These are phyloP conservation scores for Juglanconis oblonga DNA, from an alignment of 2,329 filamentous ascomycete species.

Conservation along the genomic window DNA sequence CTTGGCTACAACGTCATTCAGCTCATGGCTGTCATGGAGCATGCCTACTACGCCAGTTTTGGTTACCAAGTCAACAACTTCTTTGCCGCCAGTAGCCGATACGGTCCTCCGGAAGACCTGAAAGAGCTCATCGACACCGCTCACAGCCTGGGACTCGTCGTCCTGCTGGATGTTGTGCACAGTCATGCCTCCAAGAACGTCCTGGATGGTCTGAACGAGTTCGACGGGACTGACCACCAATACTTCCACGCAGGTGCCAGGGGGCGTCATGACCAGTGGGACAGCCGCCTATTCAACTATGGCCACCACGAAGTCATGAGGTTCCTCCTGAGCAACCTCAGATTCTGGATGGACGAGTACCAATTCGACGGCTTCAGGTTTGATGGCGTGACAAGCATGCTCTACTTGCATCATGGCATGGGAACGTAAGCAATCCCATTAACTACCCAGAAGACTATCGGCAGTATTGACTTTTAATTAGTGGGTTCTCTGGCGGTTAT, in stretches of 20 bases:
- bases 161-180: constrained; percentile 93
- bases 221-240: constrained; percentile 89
- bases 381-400: constrained; percentile 97
- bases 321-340: constrained; percentile 92
- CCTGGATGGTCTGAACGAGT: constrained; percentile 89
- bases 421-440: constrained; percentile 67
- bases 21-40: constrained; percentile 98
- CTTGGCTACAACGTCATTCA: constrained; percentile 98
- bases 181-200: constrained; percentile 98
- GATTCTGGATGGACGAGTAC: constrained; percentile 99
- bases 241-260: constrained; percentile 90
- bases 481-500: constrained; percentile 94
- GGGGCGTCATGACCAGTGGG: constrained; percentile 90
- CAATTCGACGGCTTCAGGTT: constrained; percentile 96
- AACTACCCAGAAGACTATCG: not conserved
- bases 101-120: constrained; percentile 87
- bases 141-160: constrained; percentile 83
- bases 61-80: constrained; percentile 99
- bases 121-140: constrained; percentile 97
- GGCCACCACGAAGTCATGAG: constrained; percentile 89
- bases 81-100: constrained; percentile 94
- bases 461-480: constrained; percentile 35
- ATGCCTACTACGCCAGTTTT: constrained; percentile 98
- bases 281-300: constrained; percentile 96
- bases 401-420: constrained; percentile 93